Evolutionary conservation across 2,329 filamentous ascomycete species (phyloP), one percentile per base, ranked within the genome.

Genomic region (Fusarium sororula): DNA sequence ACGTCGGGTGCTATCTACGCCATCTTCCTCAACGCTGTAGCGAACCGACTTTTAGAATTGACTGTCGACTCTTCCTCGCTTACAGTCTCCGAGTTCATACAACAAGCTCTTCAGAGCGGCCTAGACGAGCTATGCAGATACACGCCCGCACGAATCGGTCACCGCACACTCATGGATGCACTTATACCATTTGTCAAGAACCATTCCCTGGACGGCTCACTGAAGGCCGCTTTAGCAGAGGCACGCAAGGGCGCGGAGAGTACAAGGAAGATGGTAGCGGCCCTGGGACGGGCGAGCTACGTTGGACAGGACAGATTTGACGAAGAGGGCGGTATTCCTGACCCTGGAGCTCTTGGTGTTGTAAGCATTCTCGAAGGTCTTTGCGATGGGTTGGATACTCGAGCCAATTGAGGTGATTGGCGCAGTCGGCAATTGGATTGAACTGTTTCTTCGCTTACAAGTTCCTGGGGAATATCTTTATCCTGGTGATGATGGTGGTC

Each of bases 1-100:
- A 94, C 92, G 6, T 92, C 90, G 2, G 92, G 92, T n/a, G 92
- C 92, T 30, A 87, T 94, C 63, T 94, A 93, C 80, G 90, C 92
- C 63, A 95, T 95, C 75, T 94, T 93, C 84, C 83, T 95, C 56
- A 94, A 94, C 77, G 90, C 92, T 0, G 86, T 94, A 8, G 88
- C 90, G 28, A 88, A 75, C 63, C 71, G 77, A 10, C 74, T 80
- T 3, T 37, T 56, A 3, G 44, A 75, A 15, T 48, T 74, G 20
- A 51, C 69, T 2, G 14, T 50, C 1, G 3, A 30, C 1, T 64
- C 68, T 0, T 1, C 38, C 1, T n/a, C 54, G 6, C n/a, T 56
- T 1, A 50, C 30, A 1, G 57, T 65, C 3, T 38, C 66, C 4
- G 57, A 65, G 15, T 67, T 76, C 20, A 63, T 78, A 24, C 65